Evolutionary conservation across 1,284 basidiomycete genomes (phyloP).

Genomic region (Cryptococcus floricola): DNA sequence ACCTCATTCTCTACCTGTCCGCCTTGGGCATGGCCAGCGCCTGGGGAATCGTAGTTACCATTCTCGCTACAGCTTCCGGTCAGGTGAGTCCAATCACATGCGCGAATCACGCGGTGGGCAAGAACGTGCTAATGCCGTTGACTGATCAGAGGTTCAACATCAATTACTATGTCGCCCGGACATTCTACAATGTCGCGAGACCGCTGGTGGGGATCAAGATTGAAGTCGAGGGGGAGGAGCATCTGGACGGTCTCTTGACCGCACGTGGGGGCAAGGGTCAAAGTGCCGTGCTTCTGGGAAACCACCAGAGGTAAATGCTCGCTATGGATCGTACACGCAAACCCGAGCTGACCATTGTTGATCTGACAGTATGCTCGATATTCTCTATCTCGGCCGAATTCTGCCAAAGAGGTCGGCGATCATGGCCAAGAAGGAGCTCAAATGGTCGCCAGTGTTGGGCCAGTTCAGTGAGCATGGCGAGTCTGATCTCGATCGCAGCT

Average conservation of each 20-base stretch:
- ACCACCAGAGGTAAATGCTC: constrained; percentile 70
- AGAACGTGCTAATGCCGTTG: constrained; percentile 4
- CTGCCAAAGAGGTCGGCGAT: constrained; percentile 81
- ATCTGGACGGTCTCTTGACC: constrained; percentile 57
- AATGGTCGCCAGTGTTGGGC: constrained; percentile 79
- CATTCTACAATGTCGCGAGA: constrained; percentile 71
- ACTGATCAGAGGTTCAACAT: constrained; percentile 64
- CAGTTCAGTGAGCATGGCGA: constrained; percentile 61
- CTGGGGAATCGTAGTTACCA: constrained; percentile 69
- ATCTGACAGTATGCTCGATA: constrained; percentile 71
- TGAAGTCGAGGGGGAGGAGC: constrained; percentile 79
- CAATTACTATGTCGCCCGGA: constrained; percentile 77
- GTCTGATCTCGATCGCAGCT: not conserved
- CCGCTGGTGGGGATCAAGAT: constrained; percentile 67
- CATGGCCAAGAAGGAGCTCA: constrained; percentile 90
- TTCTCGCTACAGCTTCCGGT: constrained; percentile 67
- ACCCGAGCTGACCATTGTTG: not conserved
- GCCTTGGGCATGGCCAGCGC: constrained; percentile 69
- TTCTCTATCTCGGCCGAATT: constrained; percentile 77
- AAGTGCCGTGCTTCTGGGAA: constrained; percentile 68
- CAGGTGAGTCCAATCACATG: constrained; percentile 35
- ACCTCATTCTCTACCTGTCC: constrained; percentile 68
- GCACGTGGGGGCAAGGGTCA: constrained; percentile 53
- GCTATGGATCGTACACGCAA: not conserved
- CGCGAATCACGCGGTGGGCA: not conserved